These are phyloP conservation scores for Heritiera fomes DNA, from an alignment of 345 rosid species.

Conservation along the genomic window DNA sequence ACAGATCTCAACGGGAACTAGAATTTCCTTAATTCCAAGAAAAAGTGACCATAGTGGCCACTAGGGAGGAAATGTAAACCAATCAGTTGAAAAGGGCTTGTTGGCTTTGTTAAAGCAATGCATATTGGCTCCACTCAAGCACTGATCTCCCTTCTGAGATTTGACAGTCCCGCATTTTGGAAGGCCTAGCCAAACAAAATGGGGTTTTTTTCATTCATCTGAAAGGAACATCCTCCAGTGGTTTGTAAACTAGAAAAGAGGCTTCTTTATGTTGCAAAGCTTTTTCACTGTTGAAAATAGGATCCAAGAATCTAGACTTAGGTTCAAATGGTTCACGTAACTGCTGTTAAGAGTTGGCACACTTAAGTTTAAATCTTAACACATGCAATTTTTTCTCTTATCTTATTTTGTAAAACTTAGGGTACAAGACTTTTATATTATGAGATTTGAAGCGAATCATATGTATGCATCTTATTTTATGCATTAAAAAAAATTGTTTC, in stretches of 20 bases:
- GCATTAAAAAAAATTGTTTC: too few relatives aligned
- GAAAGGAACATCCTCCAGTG: background rate
- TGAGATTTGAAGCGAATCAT: too few relatives aligned
- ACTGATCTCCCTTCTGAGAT: background rate
- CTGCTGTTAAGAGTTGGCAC: too few relatives aligned
- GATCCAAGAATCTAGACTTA: too few relatives aligned
- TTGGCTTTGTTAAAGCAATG: conserved; percentile 5
- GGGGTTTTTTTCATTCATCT: background rate
- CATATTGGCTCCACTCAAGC: background rate
- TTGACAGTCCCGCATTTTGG: background rate
- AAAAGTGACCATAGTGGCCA: background rate
- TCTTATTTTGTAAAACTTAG: too few relatives aligned
- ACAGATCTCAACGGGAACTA: background rate
- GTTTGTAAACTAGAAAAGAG: background rate
- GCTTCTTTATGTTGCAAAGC: background rate
- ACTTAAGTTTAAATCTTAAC: too few relatives aligned
- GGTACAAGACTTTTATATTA: too few relatives aligned
- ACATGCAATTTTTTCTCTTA: too few relatives aligned
- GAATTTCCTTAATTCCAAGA: conserved; percentile 6
- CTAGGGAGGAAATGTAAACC: background rate
- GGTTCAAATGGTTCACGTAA: too few relatives aligned
- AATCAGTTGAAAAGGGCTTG: background rate
- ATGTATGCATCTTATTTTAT: too few relatives aligned
- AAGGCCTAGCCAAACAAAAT: background rate
- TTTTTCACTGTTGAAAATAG: background rate